Conservation (phyloP, 768 basidiomycete genomes). For the Agrocybe pediades region DNA sequence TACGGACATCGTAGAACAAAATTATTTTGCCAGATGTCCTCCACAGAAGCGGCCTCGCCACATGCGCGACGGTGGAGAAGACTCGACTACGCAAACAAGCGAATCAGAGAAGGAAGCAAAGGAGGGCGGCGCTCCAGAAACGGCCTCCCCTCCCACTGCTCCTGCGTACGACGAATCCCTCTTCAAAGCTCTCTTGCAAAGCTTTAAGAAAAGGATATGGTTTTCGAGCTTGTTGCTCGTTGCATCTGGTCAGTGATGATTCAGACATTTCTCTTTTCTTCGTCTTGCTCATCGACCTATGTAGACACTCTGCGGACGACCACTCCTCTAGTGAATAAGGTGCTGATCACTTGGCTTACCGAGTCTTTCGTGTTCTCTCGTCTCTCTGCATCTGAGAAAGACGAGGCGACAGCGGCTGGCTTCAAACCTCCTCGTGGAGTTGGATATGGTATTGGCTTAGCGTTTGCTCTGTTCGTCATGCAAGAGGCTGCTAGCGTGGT, state of each 20-base stretch:
- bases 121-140: neutral
- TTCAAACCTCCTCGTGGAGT: constrained; percentile 44
- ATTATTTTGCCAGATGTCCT: constrained; percentile 53
- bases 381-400: constrained; percentile 37
- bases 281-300: neutral
- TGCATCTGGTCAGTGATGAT: constrained; percentile 35
- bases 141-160: neutral
- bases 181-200: constrained; percentile 45
- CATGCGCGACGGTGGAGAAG: constrained; percentile 21
- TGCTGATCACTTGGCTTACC: constrained; percentile 59
- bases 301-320: constrained; percentile 51
- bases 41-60: constrained; percentile 45
- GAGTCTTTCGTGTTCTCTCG: constrained; percentile 45
- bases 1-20: constrained; percentile 42
- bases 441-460: constrained; percentile 65
- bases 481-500: constrained; percentile 51
- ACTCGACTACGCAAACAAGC: neutral
- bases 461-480: constrained; percentile 59
- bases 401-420: constrained; percentile 23
- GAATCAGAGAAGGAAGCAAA: constrained; percentile 8
- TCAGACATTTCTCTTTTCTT: neutral
- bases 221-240: constrained; percentile 49
- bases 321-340: constrained; percentile 59
- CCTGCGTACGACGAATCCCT: constrained; percentile 48
- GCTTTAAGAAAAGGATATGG: constrained; percentile 51